phyloP scores from a whole-genome alignment of 75 land plant genomes.

The Selaginella moellendorffii region DNA sequence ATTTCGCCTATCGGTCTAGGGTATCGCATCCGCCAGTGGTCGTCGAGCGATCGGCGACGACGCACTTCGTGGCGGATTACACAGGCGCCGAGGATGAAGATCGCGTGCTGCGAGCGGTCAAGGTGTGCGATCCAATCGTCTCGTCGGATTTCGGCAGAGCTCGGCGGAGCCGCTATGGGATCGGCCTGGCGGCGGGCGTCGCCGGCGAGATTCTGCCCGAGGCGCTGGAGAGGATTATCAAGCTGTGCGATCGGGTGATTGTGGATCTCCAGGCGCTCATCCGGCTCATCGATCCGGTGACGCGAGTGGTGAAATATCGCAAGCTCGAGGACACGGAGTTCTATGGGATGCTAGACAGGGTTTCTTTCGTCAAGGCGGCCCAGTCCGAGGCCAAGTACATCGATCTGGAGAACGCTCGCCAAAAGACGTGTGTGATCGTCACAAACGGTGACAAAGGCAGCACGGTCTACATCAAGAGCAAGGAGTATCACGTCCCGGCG shows the following conservation, averaged over 20 bases:
- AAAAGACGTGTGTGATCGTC: slow-evolving; percentile 56
- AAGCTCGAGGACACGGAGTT: slow-evolving; percentile 45
- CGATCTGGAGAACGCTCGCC: slow-evolving; percentile 51
- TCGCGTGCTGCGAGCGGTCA: slow-evolving; percentile 41
- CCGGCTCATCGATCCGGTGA: slow-evolving; percentile 43
- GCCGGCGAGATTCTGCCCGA: slow-evolving; percentile 73
- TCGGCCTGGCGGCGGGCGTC: slow-evolving; percentile 79
- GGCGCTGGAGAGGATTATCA: slow-evolving; percentile 52
- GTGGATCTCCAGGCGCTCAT: slow-evolving; percentile 76
- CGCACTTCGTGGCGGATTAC: slow-evolving; percentile 66
- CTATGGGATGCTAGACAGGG: slow-evolving; percentile 37
- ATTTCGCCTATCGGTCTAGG: slow-evolving; percentile 41
- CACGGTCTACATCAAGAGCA: slow-evolving; percentile 41
- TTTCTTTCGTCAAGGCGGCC: slow-evolving; percentile 75
- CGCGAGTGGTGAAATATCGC: slow-evolving; percentile 45
- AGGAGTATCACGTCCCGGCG: slow-evolving; percentile 40
- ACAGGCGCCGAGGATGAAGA: slow-evolving; percentile 22
- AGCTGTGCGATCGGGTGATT: slow-evolving; percentile 44
- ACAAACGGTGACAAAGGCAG: slow-evolving; percentile 83
- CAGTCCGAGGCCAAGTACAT: slow-evolving; percentile 49
- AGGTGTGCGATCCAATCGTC: slow-evolving; percentile 42
- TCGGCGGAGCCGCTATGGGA: slow-evolving; percentile 13
- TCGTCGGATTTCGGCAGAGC: slow-evolving; percentile 63
- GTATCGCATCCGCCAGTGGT: slow-evolving; percentile 16
- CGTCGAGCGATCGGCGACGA: slow-evolving; percentile 21